Percentiles rank a stretch among this genome's conserved stretches.
Evolutionary conservation across 257 asterid species (phyloP).

Genomic region (Rhazya stricta): DNA sequence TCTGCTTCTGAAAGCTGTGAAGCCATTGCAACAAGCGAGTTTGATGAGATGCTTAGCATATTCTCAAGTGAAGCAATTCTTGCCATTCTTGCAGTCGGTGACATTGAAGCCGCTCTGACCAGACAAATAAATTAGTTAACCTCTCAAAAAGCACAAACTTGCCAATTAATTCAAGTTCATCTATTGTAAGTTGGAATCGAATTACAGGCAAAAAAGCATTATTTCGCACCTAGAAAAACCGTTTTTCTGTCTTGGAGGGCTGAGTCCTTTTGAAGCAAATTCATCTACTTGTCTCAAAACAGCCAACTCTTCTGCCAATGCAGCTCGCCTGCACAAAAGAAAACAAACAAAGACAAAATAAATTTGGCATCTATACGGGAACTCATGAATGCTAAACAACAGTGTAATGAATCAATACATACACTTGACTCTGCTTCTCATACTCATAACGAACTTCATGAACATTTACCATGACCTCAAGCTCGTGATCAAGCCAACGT

Average conservation of each 20-base stretch:
- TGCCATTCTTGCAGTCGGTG: slow-evolving; percentile 86
- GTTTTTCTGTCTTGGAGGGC: slow-evolving; percentile 87
- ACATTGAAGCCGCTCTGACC: slow-evolving; percentile 85
- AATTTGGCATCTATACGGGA: background rate
- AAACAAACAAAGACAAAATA: slow-evolving; percentile 19
- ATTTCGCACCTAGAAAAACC: slow-evolving; percentile 67
- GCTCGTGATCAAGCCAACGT: slow-evolving; percentile 96
- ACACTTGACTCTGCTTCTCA: slow-evolving; percentile 99
- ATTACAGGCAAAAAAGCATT: background rate
- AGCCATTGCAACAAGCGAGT: slow-evolving; percentile 95
- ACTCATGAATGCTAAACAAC: slow-evolving; percentile 1
- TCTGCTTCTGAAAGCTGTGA: slow-evolving; percentile 99
- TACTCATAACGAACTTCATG: slow-evolving; percentile 99
- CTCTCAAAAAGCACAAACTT: background rate
- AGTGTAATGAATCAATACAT: slow-evolving; percentile 32
- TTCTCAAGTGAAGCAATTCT: slow-evolving; percentile 93
- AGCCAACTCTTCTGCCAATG: slow-evolving; percentile 91
- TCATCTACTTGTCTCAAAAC: slow-evolving; percentile 87
- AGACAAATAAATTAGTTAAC: slow-evolving; percentile 5
- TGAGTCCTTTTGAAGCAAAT: slow-evolving; percentile 74
- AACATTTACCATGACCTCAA: slow-evolving; percentile 94
- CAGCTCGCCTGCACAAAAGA: slow-evolving; percentile 71
- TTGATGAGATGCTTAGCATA: slow-evolving; percentile 90
- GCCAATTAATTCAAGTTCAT: background rate
- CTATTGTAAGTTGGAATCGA: background rate